A percentile compares a stretch with the other conserved stretches of the same genome.
Evolutionary conservation across 2,329 filamentous ascomycete species (phyloP).

Genomic region (Calonectria ilicicola): DNA sequence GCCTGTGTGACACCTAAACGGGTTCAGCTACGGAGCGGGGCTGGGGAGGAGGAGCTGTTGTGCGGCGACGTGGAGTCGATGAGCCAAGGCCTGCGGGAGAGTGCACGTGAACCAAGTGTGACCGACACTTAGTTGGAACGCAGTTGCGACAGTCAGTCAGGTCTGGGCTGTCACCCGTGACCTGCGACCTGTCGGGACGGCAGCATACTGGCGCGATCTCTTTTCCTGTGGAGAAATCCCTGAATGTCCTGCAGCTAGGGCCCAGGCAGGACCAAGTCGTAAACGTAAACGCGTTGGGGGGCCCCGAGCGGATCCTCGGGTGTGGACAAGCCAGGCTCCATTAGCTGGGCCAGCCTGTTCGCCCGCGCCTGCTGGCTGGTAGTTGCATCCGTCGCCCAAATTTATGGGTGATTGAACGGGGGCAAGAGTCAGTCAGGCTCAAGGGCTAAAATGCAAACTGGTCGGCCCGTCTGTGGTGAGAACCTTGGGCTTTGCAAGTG

Average conservation of each 20-base stretch:
- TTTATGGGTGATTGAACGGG: not conserved
- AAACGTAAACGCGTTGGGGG: constrained; percentile 20
- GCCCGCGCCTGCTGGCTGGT: not conserved
- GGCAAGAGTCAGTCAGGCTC: not conserved
- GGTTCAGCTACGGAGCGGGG: not conserved
- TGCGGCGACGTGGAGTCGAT: constrained; percentile 16
- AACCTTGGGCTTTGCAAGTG: constrained; percentile 8
- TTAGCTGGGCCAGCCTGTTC: not conserved
- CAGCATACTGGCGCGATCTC: constrained; percentile 41
- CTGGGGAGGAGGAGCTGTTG: constrained; percentile 3
- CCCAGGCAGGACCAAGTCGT: constrained; percentile 19
- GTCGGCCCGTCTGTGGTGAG: constrained; percentile 21
- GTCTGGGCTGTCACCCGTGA: constrained; percentile 16
- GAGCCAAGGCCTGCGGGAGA: constrained; percentile 7
- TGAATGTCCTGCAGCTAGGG: constrained; percentile 39
- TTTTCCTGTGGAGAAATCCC: constrained; percentile 39
- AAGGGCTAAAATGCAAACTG: not conserved
- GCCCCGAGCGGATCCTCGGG: constrained; percentile 21
- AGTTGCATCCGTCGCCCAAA: not conserved
- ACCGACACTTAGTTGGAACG: constrained; percentile 5
- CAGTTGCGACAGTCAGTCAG: not conserved
- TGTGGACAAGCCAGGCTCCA: constrained; percentile 2
- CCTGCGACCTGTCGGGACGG: constrained; percentile 28
- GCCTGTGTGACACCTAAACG: constrained; percentile 10
- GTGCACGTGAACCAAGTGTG: constrained; percentile 8